These are phyloP conservation scores for Fusarium hainanense DNA, from an alignment of 2,329 filamentous ascomycete genomes.

Conservation along the genomic window DNA sequence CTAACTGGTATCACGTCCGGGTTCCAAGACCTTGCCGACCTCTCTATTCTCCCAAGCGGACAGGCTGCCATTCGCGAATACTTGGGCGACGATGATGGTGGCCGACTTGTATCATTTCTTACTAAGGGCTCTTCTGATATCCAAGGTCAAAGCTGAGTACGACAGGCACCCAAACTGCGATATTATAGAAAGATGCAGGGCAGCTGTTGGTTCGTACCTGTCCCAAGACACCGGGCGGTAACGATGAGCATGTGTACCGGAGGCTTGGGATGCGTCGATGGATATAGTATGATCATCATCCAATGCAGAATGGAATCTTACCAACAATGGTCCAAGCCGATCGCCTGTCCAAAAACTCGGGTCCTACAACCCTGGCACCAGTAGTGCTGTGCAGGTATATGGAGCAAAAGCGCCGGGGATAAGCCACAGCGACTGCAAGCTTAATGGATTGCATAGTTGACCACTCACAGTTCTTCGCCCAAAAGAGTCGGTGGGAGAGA, in stretches of 20 bases:
- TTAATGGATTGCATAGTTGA: slow-evolving; percentile 28
- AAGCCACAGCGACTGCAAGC: slow-evolving; percentile 19
- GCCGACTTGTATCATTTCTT: slow-evolving; percentile 48
- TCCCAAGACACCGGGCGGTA: slow-evolving; percentile 6
- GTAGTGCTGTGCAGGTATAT: background rate
- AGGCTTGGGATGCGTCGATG: background rate
- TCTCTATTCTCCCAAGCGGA: slow-evolving; percentile 32
- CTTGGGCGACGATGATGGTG: slow-evolving; percentile 48
- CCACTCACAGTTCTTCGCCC: slow-evolving; percentile 16
- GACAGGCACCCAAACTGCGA: background rate
- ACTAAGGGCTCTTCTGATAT: slow-evolving; percentile 33
- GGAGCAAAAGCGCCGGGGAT: slow-evolving; percentile 1
- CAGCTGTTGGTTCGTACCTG: slow-evolving; percentile 12
- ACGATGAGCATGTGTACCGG: slow-evolving; percentile 7
- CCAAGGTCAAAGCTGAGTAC: background rate
- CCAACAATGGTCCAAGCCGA: slow-evolving; percentile 19
- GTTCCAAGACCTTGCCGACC: slow-evolving; percentile 44
- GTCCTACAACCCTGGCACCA: slow-evolving; percentile 3
- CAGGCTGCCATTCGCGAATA: slow-evolving; percentile 39
- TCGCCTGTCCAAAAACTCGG: slow-evolving; percentile 23
- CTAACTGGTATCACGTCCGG: slow-evolving; percentile 46
- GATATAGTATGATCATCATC: slow-evolving; percentile 8
- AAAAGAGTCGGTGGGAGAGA: slow-evolving; percentile 6
- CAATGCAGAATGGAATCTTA: slow-evolving; percentile 2
- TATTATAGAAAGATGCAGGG: slow-evolving; percentile 7